phyloP scores from a whole-genome alignment of 2,329 filamentous ascomycete genomes.

The Chaetomium sp. region DNA sequence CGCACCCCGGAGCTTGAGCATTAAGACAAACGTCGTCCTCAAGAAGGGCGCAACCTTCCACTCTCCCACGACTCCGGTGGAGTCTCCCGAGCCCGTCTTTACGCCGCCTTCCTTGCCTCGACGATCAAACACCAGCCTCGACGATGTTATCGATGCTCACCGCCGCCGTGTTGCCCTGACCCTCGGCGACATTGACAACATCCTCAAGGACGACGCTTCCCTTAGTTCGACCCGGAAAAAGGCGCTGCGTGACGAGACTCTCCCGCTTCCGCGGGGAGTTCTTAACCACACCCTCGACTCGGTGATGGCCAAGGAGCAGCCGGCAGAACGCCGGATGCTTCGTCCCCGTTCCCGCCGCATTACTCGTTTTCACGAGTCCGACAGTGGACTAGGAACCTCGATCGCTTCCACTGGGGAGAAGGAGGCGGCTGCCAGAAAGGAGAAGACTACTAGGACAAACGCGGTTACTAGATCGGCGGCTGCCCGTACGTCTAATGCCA shows the following conservation, averaged over 20 bases:
- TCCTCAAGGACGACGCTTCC: slow-evolving; percentile 37
- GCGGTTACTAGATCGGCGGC: slow-evolving; percentile 57
- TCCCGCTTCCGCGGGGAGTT: slow-evolving; percentile 54
- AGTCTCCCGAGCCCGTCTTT: slow-evolving; percentile 36
- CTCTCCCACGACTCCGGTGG: slow-evolving; percentile 40
- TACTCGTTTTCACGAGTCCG: slow-evolving; percentile 65
- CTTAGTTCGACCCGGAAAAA: slow-evolving; percentile 30
- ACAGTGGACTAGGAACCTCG: slow-evolving; percentile 84
- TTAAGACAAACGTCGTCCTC: slow-evolving; percentile 54
- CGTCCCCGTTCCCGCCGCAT: slow-evolving; percentile 49
- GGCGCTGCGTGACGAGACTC: slow-evolving; percentile 47
- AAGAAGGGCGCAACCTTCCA: slow-evolving; percentile 66
- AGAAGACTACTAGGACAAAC: slow-evolving; percentile 37
- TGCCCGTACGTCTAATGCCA: slow-evolving; percentile 39
- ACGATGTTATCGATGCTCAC: slow-evolving; percentile 65
- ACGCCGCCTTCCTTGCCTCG: slow-evolving; percentile 50
- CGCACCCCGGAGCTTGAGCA: slow-evolving; percentile 36
- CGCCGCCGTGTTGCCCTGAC: slow-evolving; percentile 62
- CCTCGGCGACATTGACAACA: slow-evolving; percentile 59
- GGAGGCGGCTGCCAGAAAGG: slow-evolving; percentile 39
- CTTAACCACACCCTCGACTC: slow-evolving; percentile 50
- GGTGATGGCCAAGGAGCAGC: slow-evolving; percentile 38
- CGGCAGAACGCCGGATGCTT: slow-evolving; percentile 43
- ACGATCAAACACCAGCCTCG: slow-evolving; percentile 62
- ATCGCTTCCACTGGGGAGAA: slow-evolving; percentile 57